Evolutionary conservation across 2,329 filamentous ascomycete species (phyloP).

Genomic region (Penicillium griseofulvum): DNA sequence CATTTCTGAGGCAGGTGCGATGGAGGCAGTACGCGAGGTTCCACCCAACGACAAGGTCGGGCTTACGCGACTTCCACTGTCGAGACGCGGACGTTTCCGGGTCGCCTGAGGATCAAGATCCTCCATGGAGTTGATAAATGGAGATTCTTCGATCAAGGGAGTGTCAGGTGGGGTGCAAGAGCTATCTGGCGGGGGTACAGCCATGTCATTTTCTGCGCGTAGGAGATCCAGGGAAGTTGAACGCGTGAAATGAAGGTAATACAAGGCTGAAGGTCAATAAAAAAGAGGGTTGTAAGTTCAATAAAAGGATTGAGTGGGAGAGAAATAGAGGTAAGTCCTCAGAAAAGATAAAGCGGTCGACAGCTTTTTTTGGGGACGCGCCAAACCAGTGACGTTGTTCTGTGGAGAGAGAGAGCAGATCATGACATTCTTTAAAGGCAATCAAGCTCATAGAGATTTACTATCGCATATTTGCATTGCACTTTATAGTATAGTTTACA

Average conservation of each 20-base stretch:
- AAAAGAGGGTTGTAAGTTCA: background rate
- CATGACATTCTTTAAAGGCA: background rate
- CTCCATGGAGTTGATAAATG: constrained; percentile 39
- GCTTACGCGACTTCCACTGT: constrained; percentile 41
- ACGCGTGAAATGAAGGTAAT: constrained; percentile 4
- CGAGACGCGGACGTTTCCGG: constrained; percentile 49
- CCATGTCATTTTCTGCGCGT: constrained; percentile 44
- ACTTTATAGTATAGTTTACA: background rate
- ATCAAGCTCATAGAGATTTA: background rate
- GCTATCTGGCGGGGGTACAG: constrained; percentile 47
- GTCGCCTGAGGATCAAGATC: constrained; percentile 38
- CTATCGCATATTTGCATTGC: background rate
- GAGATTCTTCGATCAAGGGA: constrained; percentile 25
- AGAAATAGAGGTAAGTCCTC: background rate
- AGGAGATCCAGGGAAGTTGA: constrained; percentile 1
- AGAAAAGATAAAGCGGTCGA: constrained; percentile 13
- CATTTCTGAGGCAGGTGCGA: constrained; percentile 28
- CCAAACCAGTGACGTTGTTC: constrained; percentile 23
- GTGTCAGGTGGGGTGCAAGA: constrained; percentile 42
- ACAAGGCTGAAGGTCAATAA: constrained; percentile 3
- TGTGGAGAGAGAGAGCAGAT: constrained; percentile 13
- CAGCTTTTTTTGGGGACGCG: constrained; percentile 23
- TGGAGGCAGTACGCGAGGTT: constrained; percentile 22
- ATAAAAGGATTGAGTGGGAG: constrained; percentile 3
- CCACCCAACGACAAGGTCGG: constrained; percentile 35